Base-by-base conservation (phyloP, 768 basidiomycete species). In the Russula sp. region DNA sequence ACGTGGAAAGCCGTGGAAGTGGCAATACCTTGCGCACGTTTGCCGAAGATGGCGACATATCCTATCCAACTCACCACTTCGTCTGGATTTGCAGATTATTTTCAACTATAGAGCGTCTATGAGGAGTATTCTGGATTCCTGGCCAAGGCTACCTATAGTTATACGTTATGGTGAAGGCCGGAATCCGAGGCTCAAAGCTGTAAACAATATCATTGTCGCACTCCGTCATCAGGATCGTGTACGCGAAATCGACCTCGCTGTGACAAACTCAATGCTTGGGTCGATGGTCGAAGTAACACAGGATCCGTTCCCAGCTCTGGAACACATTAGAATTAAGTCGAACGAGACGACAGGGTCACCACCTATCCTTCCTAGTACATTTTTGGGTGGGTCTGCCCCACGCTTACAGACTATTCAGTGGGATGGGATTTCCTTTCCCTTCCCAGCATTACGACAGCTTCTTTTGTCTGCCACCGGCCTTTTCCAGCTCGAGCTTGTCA, bases 261-360 rank as follows among this genome's bases (percentile, higher is more conserved):
- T 55, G 16, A 16, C 54, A 22, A n/a, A 6, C 20, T 40, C 53
- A 8, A 48, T 34, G 8, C 6, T 20, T 6, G n/a, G 5, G 58
- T 10, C 71, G 71, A 53, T 68, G 52, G 1, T 70, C 71, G 0
- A 74, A 72, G 70, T 66, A 63, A 6, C 65, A 69, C 69, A 35
- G 68, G 66, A 45, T 75, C 37, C 73, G 31, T 66, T 51, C 65
- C 60, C 4, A 57, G 68, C 9, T 55, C 63, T 52, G 2, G 18
- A 44, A 39, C 53, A 40, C 0, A 59, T 68, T 16, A 59, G 45
- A 1, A 61, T 13, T 64, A 76, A 53, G 71, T 79, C 20, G 64
- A 31, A 39, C 66, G 2, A 57, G 79, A 0, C 70, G 79, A 14
- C 70, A 71, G 22, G 59, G 64, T 1, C 81, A 80, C 61, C 72